Conservation (phyloP, 805 yeast genomes). For the Candida andamanensis region DNA sequence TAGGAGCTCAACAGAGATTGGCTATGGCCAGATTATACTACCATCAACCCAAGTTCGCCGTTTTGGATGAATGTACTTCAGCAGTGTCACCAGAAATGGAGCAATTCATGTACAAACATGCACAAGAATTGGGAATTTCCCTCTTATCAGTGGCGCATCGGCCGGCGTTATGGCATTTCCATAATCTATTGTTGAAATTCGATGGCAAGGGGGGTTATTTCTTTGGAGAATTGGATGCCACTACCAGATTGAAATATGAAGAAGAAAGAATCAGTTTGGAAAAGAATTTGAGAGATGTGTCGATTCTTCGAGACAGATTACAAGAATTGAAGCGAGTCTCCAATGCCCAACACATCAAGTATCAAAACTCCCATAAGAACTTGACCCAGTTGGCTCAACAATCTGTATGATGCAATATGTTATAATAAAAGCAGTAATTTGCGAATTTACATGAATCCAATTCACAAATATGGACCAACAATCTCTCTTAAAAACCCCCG, state of each 20-base stretch:
- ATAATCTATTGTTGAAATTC: constrained; percentile 73
- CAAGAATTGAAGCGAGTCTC: constrained; percentile 55
- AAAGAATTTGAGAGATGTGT: constrained; percentile 63
- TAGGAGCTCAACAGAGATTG: constrained; percentile 88
- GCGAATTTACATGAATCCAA: no score
- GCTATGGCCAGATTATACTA: constrained; percentile 92
- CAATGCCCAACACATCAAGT: constrained; percentile 36
- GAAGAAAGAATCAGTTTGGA: constrained; percentile 73
- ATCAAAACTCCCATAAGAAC: constrained; percentile 24
- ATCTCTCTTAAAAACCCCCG: no score
- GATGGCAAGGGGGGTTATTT: constrained; percentile 75
- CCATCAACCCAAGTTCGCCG: constrained; percentile 90
- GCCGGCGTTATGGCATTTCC: constrained; percentile 90
- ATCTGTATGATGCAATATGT: no score
- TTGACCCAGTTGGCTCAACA: constrained; percentile 22
- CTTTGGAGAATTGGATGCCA: constrained; percentile 64
- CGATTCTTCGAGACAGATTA: constrained; percentile 61
- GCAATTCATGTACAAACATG: constrained; percentile 79
- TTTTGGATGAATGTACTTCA: constrained; percentile 92
- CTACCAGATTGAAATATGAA: constrained; percentile 65
- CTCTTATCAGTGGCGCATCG: constrained; percentile 89
- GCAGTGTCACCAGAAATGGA: constrained; percentile 91
- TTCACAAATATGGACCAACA: no score
- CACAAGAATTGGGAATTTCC: constrained; percentile 73
- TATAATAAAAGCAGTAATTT: no score